Evolutionary conservation across 2,329 filamentous ascomycete genomes (phyloP).

Genomic region (Akanthomyces dipterigenus): DNA sequence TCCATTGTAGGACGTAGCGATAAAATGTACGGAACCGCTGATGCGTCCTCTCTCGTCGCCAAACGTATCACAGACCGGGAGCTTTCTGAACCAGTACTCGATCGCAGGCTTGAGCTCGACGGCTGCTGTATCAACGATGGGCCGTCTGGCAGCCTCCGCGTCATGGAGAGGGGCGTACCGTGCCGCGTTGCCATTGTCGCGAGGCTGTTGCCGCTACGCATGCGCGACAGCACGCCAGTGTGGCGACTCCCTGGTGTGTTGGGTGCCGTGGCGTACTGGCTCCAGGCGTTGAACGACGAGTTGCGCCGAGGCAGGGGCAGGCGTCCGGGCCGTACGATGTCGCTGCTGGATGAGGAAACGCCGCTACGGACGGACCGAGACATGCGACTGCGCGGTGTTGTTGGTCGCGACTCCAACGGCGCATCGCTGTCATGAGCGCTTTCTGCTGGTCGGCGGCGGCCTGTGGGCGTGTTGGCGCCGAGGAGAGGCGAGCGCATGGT

Average conservation of each 20-base stretch:
- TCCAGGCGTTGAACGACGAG: slow-evolving; percentile 38
- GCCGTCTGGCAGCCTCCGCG: slow-evolving; percentile 27
- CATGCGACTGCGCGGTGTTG: slow-evolving; percentile 29
- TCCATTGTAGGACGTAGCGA: slow-evolving; percentile 26
- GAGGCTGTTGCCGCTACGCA: slow-evolving; percentile 33
- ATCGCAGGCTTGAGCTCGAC: slow-evolving; percentile 34
- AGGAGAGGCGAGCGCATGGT: slow-evolving; percentile 63
- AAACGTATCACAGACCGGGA: slow-evolving; percentile 43
- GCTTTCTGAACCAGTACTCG: slow-evolving; percentile 28
- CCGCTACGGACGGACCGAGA: slow-evolving; percentile 24
- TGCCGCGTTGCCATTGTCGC: slow-evolving; percentile 23
- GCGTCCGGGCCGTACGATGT: slow-evolving; percentile 4
- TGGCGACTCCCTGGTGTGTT: slow-evolving; percentile 43
- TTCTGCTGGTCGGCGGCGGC: slow-evolving; percentile 22
- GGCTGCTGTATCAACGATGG: slow-evolving; percentile 33
- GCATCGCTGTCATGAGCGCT: slow-evolving; percentile 42
- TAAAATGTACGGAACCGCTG: slow-evolving; percentile 31
- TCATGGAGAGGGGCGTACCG: slow-evolving; percentile 1
- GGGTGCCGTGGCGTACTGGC: slow-evolving; percentile 44
- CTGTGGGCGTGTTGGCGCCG: slow-evolving; percentile 11
- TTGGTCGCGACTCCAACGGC: slow-evolving; percentile 34
- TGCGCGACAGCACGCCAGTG: slow-evolving; percentile 28
- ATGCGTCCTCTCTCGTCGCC: slow-evolving; percentile 29
- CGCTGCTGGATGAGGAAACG: slow-evolving; percentile 16
- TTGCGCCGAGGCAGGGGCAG: slow-evolving; percentile 27